Conservation (phyloP, 2,329 filamentous ascomycete species). For the Colletotrichum sp. region DNA sequence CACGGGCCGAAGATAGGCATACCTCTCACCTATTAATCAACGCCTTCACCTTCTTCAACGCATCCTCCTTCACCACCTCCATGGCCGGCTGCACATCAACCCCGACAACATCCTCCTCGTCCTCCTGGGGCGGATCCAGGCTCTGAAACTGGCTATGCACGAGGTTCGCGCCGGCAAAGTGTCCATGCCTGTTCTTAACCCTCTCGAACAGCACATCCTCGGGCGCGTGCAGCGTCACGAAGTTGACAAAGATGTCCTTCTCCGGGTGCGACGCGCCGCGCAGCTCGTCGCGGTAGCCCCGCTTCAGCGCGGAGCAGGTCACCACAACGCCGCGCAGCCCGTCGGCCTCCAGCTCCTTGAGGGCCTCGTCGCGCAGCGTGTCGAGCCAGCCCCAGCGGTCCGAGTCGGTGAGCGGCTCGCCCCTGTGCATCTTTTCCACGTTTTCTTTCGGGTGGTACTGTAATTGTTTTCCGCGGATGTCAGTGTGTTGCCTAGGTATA, state of each 20-base stretch:
- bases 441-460: conserved; percentile 68
- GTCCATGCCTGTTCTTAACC: conserved; percentile 66
- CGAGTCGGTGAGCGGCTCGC: conserved; percentile 72
- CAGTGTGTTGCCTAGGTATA: neutral
- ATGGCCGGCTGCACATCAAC: conserved; percentile 52
- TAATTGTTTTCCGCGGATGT: neutral
- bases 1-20: neutral
- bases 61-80: conserved; percentile 50
- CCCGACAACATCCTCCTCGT: conserved; percentile 59
- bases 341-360: conserved; percentile 40
- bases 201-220: conserved; percentile 67
- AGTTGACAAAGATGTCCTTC: conserved; percentile 66
- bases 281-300: conserved; percentile 75
- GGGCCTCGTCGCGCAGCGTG: conserved; percentile 57
- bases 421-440: conserved; percentile 75
- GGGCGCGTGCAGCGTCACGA: conserved; percentile 72
- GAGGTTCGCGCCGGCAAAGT: conserved; percentile 80
- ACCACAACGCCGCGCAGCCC: conserved; percentile 67
- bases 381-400: conserved; percentile 83
- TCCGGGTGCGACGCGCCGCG: conserved; percentile 62
- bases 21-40: neutral
- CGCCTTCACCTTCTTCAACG: conserved; percentile 29
- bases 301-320: conserved; percentile 81
- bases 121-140: conserved; percentile 67
- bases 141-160: conserved; percentile 74